phyloP scores from a whole-genome alignment of 2,329 filamentous ascomycete species.

The Elsinoe necatrix region DNA sequence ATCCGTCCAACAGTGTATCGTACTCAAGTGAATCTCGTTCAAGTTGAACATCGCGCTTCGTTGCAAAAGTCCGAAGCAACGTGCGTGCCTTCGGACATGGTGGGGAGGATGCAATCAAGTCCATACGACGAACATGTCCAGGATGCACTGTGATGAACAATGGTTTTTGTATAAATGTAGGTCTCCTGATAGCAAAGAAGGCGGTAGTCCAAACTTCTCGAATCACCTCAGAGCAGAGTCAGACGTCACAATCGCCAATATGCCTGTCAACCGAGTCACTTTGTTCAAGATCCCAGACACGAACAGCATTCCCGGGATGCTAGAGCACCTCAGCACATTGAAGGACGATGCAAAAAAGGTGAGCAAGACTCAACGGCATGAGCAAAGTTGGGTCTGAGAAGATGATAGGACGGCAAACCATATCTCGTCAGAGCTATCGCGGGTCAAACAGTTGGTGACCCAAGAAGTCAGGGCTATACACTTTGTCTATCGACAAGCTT shows the following conservation, averaged over 20 bases:
- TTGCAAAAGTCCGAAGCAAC: background rate
- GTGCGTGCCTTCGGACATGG: conserved; percentile 3
- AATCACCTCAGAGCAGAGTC: background rate
- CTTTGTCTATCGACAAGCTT: conserved; percentile 57
- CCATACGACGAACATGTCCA: background rate
- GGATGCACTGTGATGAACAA: background rate
- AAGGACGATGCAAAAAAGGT: conserved; percentile 39
- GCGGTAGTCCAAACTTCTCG: background rate
- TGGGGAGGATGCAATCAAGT: conserved; percentile 7
- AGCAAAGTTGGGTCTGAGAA: background rate
- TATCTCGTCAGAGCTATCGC: conserved; percentile 57
- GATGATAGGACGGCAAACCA: conserved; percentile 56
- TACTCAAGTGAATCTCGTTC: too few species aligned
- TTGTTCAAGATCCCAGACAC: conserved; percentile 46
- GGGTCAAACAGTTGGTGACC: conserved; percentile 47
- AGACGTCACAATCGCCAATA: conserved; percentile 16
- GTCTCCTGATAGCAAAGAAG: too few species aligned
- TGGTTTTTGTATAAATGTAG: background rate
- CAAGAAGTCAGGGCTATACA: conserved; percentile 57
- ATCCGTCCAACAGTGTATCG: background rate
- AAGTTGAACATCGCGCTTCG: background rate
- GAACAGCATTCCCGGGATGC: conserved; percentile 35
- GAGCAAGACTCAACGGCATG: background rate
- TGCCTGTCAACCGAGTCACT: conserved; percentile 42
- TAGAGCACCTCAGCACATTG: conserved; percentile 39